A percentile compares a stretch with the other conserved stretches of the same genome.
Evolutionary conservation across 2,329 filamentous ascomycete species (phyloP).

Genomic region (Colletotrichum ledebouriae): DNA sequence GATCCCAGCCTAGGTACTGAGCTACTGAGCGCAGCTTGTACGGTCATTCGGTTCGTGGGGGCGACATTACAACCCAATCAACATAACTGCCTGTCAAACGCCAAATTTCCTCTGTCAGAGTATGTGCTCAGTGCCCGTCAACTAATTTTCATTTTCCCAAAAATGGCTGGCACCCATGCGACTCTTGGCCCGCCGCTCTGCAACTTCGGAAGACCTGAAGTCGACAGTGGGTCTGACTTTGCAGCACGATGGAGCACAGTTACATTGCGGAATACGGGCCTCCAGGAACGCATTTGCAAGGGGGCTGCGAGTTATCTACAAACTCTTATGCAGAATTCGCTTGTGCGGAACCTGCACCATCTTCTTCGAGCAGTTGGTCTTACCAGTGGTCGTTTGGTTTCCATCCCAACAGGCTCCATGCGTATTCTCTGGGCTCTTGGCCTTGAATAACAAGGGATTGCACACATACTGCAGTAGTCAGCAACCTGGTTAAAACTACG

Average conservation of each 20-base stretch:
- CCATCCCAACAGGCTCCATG: too few relatives aligned
- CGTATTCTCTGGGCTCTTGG: too few relatives aligned
- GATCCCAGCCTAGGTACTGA: background rate
- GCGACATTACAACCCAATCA: background rate
- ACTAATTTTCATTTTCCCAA: background rate
- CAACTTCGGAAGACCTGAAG: constrained; percentile 27
- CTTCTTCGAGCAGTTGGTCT: background rate
- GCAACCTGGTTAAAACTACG: background rate
- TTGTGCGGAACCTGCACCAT: constrained; percentile 10
- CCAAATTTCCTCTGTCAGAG: constrained; percentile 5
- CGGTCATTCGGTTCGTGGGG: constrained; percentile 4
- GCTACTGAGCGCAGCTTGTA: background rate
- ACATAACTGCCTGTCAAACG: constrained; percentile 29
- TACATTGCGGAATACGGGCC: constrained; percentile 13
- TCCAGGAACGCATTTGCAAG: constrained; percentile 30
- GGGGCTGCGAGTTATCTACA: constrained; percentile 32
- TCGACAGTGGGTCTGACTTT: constrained; percentile 4
- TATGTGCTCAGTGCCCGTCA: constrained; percentile 13
- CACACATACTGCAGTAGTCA: background rate
- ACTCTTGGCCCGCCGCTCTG: constrained; percentile 28
- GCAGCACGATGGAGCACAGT: background rate
- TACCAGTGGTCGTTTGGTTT: background rate
- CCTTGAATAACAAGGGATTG: background rate
- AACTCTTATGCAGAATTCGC: constrained; percentile 22
- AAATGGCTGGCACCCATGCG: background rate